Evolutionary conservation across 306 rosid species (phyloP).

Genomic region (Albizia julibrissin): DNA sequence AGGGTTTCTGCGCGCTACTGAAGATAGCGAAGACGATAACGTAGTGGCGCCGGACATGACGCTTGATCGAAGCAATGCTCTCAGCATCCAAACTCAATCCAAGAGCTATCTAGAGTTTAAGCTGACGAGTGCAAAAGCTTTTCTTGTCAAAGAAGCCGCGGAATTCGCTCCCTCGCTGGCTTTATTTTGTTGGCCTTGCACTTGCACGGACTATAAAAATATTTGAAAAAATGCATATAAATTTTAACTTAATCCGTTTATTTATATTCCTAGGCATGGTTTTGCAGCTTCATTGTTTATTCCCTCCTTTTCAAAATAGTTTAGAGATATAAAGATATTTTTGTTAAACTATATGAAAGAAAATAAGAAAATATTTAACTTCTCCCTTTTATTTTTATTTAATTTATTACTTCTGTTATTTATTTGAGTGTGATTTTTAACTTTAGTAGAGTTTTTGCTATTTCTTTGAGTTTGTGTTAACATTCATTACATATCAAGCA

Average conservation of each 20-base stretch:
- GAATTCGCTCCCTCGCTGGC: background rate
- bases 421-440: no score
- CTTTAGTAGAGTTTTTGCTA: no score
- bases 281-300: background rate
- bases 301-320: background rate
- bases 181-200: background rate
- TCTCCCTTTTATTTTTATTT: no score
- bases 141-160: background rate
- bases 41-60: slow-evolving; percentile 46
- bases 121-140: background rate
- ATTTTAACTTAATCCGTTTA: background rate
- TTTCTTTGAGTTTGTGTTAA: background rate
- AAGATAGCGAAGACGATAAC: slow-evolving; percentile 42
- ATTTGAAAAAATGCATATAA: no score
- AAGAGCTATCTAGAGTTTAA: background rate
- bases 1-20: slow-evolving; percentile 52
- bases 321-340: background rate
- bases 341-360: background rate
- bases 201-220: background rate
- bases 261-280: background rate
- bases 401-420: no score
- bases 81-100: slow-evolving; percentile 39
- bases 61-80: slow-evolving; percentile 39
- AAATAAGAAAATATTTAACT: no score
- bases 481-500: background rate